phyloP scores from a whole-genome alignment of 2,329 filamentous ascomycete genomes.

The Botrytis medusae region DNA sequence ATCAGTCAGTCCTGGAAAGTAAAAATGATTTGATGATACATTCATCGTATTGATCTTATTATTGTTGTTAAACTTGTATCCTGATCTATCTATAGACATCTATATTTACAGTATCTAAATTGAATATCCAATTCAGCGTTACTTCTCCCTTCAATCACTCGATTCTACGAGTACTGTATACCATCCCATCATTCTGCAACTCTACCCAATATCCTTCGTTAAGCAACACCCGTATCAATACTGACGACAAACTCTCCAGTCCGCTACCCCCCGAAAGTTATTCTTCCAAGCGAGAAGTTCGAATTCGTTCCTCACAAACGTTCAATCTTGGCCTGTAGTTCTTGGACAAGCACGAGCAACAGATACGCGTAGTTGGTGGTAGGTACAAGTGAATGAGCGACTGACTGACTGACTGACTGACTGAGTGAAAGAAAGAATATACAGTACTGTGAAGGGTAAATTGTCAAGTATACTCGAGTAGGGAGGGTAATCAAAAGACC shows the following conservation, averaged over 20 bases:
- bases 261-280: background rate
- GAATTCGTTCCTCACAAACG: background rate
- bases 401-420: too few species aligned
- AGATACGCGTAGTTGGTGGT: background rate
- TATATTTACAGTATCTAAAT: background rate
- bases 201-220: background rate
- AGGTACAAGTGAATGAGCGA: background rate
- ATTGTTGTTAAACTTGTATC: background rate
- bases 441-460: background rate
- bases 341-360: background rate
- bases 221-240: background rate
- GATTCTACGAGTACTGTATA: background rate
- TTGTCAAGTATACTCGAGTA: background rate
- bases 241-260: background rate
- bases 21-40: background rate
- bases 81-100: background rate
- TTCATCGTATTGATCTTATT: background rate
- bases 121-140: background rate
- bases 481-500: background rate
- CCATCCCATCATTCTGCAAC: background rate
- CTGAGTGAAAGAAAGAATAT: background rate
- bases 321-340: background rate
- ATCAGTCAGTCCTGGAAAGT: background rate
- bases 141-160: background rate
- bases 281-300: background rate